Conservation (phyloP, 225 moss, liverwort and hornwort genomes). For the Straminergon stramineum region DNA sequence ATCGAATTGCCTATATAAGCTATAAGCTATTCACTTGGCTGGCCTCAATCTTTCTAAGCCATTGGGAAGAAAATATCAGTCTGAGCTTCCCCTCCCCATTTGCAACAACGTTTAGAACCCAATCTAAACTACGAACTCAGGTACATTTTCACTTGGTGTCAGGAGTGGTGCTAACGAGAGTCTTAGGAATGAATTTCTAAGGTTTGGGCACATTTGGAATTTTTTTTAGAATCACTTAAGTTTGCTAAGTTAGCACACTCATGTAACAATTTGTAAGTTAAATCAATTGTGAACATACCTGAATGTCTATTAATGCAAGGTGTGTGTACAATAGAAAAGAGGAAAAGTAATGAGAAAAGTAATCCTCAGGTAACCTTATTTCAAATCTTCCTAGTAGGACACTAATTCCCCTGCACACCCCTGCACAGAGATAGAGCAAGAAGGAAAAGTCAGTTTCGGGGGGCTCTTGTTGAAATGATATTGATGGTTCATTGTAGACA, state of each 20-base stretch:
- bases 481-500: neutral
- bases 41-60: neutral
- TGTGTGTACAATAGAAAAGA: neutral
- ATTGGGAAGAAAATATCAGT: neutral
- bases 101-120: neutral
- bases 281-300: neutral
- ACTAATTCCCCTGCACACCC: neutral
- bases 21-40: neutral
- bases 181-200: too few species aligned
- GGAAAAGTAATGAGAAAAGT: neutral
- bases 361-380: neutral
- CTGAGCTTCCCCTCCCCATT: neutral
- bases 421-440: neutral
- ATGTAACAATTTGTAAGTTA: too few species aligned
- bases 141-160: neutral
- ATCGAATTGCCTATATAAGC: neutral
- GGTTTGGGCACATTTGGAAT: neutral
- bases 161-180: neutral
- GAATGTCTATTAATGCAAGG: neutral
- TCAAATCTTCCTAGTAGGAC: neutral
- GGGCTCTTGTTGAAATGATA: neutral
- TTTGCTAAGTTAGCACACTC: neutral
- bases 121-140: neutral
- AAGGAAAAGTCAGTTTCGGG: neutral
- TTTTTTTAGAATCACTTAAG: neutral